Percentiles rank a stretch among this genome's conserved stretches.
Conservation (phyloP, 192 early-diverging fungal genomes). For the Rhizophagus sp. region DNA sequence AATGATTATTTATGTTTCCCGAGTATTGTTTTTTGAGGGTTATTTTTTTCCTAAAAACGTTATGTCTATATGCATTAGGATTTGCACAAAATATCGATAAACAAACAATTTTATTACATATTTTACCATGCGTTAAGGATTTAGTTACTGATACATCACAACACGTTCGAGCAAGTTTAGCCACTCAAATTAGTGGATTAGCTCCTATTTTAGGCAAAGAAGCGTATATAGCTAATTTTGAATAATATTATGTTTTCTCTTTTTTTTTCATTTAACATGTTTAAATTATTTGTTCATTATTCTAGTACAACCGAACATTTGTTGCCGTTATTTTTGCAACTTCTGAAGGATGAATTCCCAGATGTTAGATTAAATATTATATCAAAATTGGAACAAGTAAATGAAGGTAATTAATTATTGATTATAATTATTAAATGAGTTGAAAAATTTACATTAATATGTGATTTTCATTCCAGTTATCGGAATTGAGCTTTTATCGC, state of each 20-base stretch:
- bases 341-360: constrained; percentile 96
- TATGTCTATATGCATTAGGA: constrained; percentile 31
- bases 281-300: not conserved
- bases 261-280: not conserved
- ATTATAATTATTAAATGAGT: not conserved
- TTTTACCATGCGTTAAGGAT: constrained; percentile 90
- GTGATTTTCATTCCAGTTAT: constrained; percentile 58
- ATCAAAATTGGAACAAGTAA: constrained; percentile 94
- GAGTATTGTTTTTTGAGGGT: not conserved
- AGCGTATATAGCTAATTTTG: constrained; percentile 50
- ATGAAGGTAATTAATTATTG: constrained; percentile 61
- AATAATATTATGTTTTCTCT: not conserved
- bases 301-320: constrained; percentile 89
- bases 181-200: constrained; percentile 94
- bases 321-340: constrained; percentile 91
- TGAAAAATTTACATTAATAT: too few species aligned
- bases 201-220: constrained; percentile 96
- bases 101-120: constrained; percentile 75
- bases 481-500: constrained; percentile 96
- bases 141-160: constrained; percentile 95
- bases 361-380: constrained; percentile 99
- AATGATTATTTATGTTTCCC: not conserved
- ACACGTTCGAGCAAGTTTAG: constrained; percentile 93
- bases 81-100: constrained; percentile 73
- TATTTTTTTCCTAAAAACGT: not conserved